Evolutionary conservation across 768 basidiomycete genomes (phyloP).

Genomic region (Mycena chlorophos): DNA sequence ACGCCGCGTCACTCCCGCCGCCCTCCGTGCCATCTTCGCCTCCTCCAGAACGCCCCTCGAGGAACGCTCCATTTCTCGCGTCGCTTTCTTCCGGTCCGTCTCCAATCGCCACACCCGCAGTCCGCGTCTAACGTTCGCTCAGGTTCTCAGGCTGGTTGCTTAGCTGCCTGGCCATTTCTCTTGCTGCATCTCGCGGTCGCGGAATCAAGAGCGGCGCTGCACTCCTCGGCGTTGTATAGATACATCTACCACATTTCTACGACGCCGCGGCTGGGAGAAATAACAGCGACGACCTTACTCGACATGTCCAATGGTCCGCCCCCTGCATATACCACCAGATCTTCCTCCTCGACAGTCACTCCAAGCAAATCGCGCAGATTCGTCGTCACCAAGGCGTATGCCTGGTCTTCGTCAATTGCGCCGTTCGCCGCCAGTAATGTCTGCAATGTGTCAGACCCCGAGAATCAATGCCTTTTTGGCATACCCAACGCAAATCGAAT

Average conservation of each 20-base stretch:
- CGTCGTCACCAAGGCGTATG: conserved; percentile 45
- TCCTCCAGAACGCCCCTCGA: conserved; percentile 81
- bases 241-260: conserved; percentile 51
- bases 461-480: conserved; percentile 23
- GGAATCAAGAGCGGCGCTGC: conserved; percentile 67
- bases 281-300: conserved; percentile 56
- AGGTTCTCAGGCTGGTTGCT: conserved; percentile 83
- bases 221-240: conserved; percentile 65
- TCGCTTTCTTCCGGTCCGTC: conserved; percentile 81
- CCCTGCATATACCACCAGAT: conserved; percentile 62
- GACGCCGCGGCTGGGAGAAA: conserved; percentile 48
- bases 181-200: conserved; percentile 69
- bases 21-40: conserved; percentile 80
- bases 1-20: conserved; percentile 76
- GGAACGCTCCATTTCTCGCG: conserved; percentile 79
- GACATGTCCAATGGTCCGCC: conserved; percentile 57
- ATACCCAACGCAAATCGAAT: conserved; percentile 79
- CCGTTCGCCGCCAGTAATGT: conserved; percentile 50
- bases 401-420: conserved; percentile 40
- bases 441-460: conserved; percentile 27
- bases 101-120: conserved; percentile 4
- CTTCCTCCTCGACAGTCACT: conserved; percentile 38
- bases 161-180: conserved; percentile 78
- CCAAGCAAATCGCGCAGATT: conserved; percentile 42
- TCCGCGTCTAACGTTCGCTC: conserved; percentile 3